Base-by-base conservation (phyloP, 2,329 filamentous ascomycete genomes). In the Botrytis galanthina region DNA sequence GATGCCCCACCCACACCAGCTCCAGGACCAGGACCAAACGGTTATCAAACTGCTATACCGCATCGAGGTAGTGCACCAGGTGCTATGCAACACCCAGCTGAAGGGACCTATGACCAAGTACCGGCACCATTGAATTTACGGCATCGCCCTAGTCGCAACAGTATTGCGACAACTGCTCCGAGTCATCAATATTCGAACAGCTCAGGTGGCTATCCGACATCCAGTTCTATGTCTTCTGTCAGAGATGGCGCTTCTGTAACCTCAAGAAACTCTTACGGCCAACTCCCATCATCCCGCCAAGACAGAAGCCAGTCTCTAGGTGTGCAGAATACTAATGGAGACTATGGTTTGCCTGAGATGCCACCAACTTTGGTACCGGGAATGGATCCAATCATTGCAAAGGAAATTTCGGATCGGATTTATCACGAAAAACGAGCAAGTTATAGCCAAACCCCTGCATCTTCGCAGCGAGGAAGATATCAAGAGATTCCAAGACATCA, bases 331-430 rank as follows among this genome's bases (percentile, higher is more conserved):
- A 74, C 54, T 7, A 72, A 74, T 63, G 73, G 37, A 44, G 73
- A 54, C 59, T 86, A 87, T 78, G 82, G 80, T 6, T 75, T 86
- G 32, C 85, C 86, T 1, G 79, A 84, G 6, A 83, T 90, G 2
- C 89, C 89, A 7, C 80, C 87, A 2, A 88, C 88, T 5, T 82
- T 91, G 35, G 86, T 91, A 12, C 87, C 89, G n/a, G 89, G 89
- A 5, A 83, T 89, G 39, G 89, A 91, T 75, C 87, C 87, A 5
- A 80, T 79, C 29, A 81, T 90, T 51, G 85, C 87, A 1, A 85
- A 86, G 71, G 88, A 91, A 77, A 83, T 89, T n/a, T 83, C 86
- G 1, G 87, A 89, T 4, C 84, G 86, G n/a, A 85, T 88, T 67
- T 85, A 88, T 63, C 84, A 88, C 64, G 88, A 89, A 35, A 85